Percentiles rank a stretch among this genome's conserved stretches.
Conservation (phyloP, 306 rosid genomes). For the Rosa chinensis region DNA sequence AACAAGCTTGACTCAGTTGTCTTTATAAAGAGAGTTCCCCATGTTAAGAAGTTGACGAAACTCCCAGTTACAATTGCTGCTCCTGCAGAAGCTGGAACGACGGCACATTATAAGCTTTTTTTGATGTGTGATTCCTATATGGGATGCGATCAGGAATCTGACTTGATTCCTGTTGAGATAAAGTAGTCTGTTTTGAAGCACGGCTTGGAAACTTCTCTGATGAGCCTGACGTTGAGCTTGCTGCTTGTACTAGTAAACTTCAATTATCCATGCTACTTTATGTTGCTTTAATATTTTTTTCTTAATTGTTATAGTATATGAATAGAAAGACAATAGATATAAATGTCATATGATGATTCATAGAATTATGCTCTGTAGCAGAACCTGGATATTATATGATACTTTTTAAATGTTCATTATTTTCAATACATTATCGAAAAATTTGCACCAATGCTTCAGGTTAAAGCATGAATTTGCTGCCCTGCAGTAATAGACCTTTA, state of each 20-base stretch:
- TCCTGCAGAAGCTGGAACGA: slow-evolving; percentile 72
- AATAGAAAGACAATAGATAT: no score
- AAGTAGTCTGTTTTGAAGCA: neutral
- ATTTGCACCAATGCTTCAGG: no score
- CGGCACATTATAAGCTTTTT: slow-evolving; percentile 52
- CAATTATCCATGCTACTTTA: neutral
- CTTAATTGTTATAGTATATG: neutral
- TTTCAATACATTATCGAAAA: no score
- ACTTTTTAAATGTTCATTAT: no score
- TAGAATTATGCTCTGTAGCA: no score
- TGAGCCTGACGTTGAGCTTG: neutral
- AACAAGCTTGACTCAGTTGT: slow-evolving; percentile 61
- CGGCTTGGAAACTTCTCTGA: neutral
- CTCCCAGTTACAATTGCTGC: slow-evolving; percentile 69
- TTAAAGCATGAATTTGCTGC: no score
- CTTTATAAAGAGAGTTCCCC: slow-evolving; percentile 77
- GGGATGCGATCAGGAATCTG: slow-evolving; percentile 92
- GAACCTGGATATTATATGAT: no score
- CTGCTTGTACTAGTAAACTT: neutral
- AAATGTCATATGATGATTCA: no score
- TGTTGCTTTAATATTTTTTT: no score
- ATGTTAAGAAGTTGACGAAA: slow-evolving; percentile 58
- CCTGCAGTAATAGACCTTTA: no score
- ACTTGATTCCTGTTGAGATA: slow-evolving; percentile 45
- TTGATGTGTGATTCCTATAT: slow-evolving; percentile 91